Evolutionary conservation across 352 stramenopile genomes (phyloP).

Genomic region (Chrysophaeum taylorii): DNA sequence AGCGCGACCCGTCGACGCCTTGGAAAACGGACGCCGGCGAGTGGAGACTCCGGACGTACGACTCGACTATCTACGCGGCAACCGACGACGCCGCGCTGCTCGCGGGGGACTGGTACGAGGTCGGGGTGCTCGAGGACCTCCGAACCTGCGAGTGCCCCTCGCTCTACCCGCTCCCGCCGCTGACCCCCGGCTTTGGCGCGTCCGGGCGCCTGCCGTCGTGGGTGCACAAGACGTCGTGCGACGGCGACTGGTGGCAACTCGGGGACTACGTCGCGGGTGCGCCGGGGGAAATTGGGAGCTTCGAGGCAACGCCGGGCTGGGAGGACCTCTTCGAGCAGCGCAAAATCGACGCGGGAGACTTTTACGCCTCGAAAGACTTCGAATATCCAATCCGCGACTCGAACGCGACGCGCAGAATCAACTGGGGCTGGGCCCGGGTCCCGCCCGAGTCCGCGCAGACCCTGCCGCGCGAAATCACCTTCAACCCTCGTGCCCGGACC

Average conservation of each 20-base stretch:
- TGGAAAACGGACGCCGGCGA: neutral
- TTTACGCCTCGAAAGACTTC: neutral
- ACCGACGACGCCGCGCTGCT: neutral
- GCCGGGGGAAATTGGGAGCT: neutral
- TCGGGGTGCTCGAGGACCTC: neutral
- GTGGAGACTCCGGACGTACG: neutral
- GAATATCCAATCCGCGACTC: neutral
- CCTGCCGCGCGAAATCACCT: neutral
- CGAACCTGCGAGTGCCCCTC: neutral
- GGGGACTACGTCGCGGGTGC: neutral
- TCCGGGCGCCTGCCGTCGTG: neutral
- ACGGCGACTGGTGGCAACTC: constrained; percentile 2
- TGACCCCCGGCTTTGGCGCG: neutral
- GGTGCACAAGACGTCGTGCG: constrained; percentile 4
- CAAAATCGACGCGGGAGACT: neutral
- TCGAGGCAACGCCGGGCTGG: neutral
- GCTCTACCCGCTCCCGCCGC: neutral
- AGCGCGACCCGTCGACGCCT: neutral
- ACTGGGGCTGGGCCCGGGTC: neutral
- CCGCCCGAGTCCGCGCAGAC: neutral
- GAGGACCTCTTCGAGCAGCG: neutral
- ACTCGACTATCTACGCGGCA: neutral
- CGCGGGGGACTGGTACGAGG: neutral
- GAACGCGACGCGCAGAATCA: neutral
- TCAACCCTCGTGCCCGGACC: neutral